Conservation (phyloP, 495 filamentous ascomycete genomes). For the Physcia stellaris region DNA sequence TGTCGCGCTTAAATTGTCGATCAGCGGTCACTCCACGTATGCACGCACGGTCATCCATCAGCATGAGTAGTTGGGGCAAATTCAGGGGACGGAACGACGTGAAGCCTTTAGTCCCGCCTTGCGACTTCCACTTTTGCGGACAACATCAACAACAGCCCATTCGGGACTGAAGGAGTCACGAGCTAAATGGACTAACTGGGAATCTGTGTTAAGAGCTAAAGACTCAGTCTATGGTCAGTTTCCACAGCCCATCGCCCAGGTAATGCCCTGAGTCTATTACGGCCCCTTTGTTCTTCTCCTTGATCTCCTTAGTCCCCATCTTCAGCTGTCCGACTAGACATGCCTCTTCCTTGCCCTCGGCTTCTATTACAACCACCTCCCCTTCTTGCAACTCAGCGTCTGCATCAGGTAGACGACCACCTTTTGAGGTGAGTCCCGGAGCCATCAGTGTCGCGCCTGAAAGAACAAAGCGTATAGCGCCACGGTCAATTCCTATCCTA, state of each 20-base stretch:
- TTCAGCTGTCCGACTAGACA: slow-evolving; percentile 78
- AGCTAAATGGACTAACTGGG: too few relatives aligned
- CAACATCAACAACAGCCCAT: too few relatives aligned
- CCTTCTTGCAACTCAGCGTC: slow-evolving; percentile 51
- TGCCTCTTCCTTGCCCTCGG: slow-evolving; percentile 86
- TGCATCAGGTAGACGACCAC: slow-evolving; percentile 57
- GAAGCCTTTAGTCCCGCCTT: too few relatives aligned
- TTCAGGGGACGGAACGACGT: too few relatives aligned
- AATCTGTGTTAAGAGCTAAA: too few relatives aligned
- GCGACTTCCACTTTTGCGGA: too few relatives aligned
- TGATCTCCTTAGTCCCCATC: slow-evolving; percentile 84
- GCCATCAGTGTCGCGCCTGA: slow-evolving; percentile 90
- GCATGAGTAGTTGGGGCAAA: too few relatives aligned
- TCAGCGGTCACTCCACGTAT: too few relatives aligned
- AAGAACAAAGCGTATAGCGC: slow-evolving; percentile 92
- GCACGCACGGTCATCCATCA: too few relatives aligned
- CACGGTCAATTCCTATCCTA: slow-evolving; percentile 65
- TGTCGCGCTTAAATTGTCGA: too few relatives aligned
- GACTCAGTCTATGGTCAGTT: slow-evolving; percentile 53
- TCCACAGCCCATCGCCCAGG: slow-evolving; percentile 91
- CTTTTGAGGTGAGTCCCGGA: slow-evolving; percentile 71
- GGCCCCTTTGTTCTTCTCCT: slow-evolving; percentile 80
- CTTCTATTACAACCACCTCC: slow-evolving; percentile 70
- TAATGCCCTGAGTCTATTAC: slow-evolving; percentile 89
- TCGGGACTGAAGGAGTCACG: too few relatives aligned